Evolutionary conservation across 2,329 filamentous ascomycete species (phyloP).

Genomic region (Albifimbria verrucaria): DNA sequence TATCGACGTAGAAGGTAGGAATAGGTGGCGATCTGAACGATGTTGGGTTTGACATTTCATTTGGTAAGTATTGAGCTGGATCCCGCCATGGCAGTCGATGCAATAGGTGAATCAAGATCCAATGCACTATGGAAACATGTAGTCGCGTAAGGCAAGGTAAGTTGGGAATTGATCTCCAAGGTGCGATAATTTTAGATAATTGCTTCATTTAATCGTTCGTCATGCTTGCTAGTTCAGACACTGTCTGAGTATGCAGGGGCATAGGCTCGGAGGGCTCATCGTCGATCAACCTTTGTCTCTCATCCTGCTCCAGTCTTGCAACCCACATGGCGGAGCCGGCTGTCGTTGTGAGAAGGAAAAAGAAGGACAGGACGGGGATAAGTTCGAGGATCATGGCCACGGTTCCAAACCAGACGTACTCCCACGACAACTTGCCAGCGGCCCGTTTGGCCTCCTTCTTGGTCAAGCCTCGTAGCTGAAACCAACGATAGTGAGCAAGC

Average conservation of each 20-base stretch:
- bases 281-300: constrained; percentile 16
- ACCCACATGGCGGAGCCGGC: constrained; percentile 86
- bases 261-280: constrained; percentile 12
- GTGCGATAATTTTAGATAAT: not conserved
- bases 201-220: not conserved
- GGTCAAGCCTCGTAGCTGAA: constrained; percentile 70
- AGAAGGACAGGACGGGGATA: constrained; percentile 87
- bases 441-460: constrained; percentile 72
- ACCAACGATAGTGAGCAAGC: constrained; percentile 88
- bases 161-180: not conserved
- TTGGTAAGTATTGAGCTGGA: no score
- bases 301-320: constrained; percentile 67
- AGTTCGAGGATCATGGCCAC: constrained; percentile 81
- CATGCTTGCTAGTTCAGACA: constrained; percentile 8
- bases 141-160: no score
- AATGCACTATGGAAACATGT: no score
- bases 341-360: constrained; percentile 86
- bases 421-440: constrained; percentile 65
- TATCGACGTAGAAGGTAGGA: no score
- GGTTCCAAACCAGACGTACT: constrained; percentile 92
- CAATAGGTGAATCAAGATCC: no score
- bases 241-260: constrained; percentile 25
- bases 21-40: no score
- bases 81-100: no score
- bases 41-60: no score